phyloP scores from a whole-genome alignment of 2,329 filamentous ascomycete species.

The Exophiala oligosperma region DNA sequence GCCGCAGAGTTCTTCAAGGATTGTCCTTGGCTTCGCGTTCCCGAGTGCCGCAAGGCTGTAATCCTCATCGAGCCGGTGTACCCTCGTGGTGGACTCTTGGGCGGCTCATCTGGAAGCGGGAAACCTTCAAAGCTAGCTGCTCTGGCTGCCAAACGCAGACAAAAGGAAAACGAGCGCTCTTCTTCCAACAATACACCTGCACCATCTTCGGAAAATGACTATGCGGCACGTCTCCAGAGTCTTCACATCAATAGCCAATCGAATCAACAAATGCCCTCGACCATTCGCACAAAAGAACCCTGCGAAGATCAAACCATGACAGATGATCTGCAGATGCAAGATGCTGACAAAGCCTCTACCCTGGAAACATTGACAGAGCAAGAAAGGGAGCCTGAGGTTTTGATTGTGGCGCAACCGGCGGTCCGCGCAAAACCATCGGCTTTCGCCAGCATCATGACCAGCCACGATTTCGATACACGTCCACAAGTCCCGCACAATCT shows the following conservation, averaged over 20 bases:
- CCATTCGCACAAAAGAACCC: too few relatives aligned
- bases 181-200: neutral
- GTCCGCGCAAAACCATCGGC: constrained; percentile 24
- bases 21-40: constrained; percentile 79
- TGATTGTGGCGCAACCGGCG: neutral
- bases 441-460: constrained; percentile 30
- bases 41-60: constrained; percentile 61
- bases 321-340: neutral
- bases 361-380: neutral
- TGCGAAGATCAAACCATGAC: too few relatives aligned
- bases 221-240: constrained; percentile 23
- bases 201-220: constrained; percentile 16
- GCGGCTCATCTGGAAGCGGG: constrained; percentile 66
- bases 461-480: constrained; percentile 3
- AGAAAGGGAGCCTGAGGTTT: neutral
- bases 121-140: constrained; percentile 91
- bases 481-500: constrained; percentile 4
- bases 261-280: too few relatives aligned
- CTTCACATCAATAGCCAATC: constrained; percentile 28
- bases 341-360: neutral
- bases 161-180: constrained; percentile 61
- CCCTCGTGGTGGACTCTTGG: constrained; percentile 69
- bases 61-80: constrained; percentile 62
- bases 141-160: constrained; percentile 76
- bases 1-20: constrained; percentile 72